phyloP scores from a whole-genome alignment of 2,329 filamentous ascomycete genomes.

The Ramularia endophylla region DNA sequence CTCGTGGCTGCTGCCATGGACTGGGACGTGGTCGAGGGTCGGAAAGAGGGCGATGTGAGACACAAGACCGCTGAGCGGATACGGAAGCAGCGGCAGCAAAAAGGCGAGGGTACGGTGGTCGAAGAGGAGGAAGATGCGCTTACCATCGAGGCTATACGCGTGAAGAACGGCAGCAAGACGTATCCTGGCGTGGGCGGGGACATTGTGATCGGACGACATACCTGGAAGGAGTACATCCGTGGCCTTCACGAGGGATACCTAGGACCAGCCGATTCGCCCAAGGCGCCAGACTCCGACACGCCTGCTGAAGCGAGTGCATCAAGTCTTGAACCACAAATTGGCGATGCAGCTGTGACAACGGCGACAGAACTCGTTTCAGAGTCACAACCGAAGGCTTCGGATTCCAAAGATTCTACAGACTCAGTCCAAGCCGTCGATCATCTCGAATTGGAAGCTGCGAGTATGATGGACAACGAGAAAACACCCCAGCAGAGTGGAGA shows the following conservation, averaged over 20 bases:
- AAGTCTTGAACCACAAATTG: slow-evolving; percentile 15
- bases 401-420: slow-evolving; percentile 3
- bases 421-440: slow-evolving; percentile 9
- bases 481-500: slow-evolving; percentile 17
- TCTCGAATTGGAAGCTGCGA: slow-evolving; percentile 3
- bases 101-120: slow-evolving; percentile 46
- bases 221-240: slow-evolving; percentile 96
- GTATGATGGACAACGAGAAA: slow-evolving; percentile 20
- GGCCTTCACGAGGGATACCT: slow-evolving; percentile 96
- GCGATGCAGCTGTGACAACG: slow-evolving; percentile 24
- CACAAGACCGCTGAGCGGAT: slow-evolving; percentile 83
- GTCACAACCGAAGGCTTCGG: slow-evolving; percentile 1
- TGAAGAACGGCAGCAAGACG: slow-evolving; percentile 60
- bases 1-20: slow-evolving; percentile 84
- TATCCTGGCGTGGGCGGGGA: slow-evolving; percentile 75
- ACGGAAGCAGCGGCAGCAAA: slow-evolving; percentile 57
- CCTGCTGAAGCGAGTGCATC: too few relatives aligned
- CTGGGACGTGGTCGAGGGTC: slow-evolving; percentile 92
- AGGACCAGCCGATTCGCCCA: slow-evolving; percentile 67
- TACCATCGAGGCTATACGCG: slow-evolving; percentile 57
- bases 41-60: slow-evolving; percentile 86
- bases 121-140: slow-evolving; percentile 48
- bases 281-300: slow-evolving; percentile 21
- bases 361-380: slow-evolving; percentile 13
- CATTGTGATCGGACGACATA: slow-evolving; percentile 80